These are phyloP conservation scores for Xylaria flabelliformis DNA, from an alignment of 495 filamentous ascomycete genomes.

Conservation along the genomic window DNA sequence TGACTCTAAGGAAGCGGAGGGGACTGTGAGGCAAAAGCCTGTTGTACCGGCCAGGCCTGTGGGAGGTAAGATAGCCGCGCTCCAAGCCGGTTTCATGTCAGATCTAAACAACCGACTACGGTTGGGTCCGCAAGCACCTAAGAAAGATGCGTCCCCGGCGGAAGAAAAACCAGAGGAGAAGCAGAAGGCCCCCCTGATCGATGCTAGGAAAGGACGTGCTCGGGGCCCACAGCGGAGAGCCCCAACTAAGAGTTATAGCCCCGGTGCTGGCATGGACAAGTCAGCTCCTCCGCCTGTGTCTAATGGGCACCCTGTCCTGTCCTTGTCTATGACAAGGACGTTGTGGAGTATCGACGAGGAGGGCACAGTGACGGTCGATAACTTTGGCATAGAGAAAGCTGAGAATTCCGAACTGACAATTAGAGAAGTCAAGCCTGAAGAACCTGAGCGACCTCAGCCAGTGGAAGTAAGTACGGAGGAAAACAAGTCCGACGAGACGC, in stretches of 20 bases:
- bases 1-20: conserved; percentile 51
- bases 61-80: conserved; percentile 85
- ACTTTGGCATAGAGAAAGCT: conserved; percentile 33
- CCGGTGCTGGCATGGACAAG: conserved; percentile 36
- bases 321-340: conserved; percentile 49
- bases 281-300: conserved; percentile 35
- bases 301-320: conserved; percentile 35
- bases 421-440: conserved; percentile 31
- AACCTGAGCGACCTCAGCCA: conserved; percentile 35
- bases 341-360: conserved; percentile 61
- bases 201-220: conserved; percentile 89
- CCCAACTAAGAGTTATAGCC: conserved; percentile 56
- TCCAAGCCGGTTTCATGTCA: conserved; percentile 88
- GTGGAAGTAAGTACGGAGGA: conserved; percentile 28
- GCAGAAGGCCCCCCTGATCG: conserved; percentile 78
- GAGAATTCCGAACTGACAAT: not conserved
- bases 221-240: conserved; percentile 83
- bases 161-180: conserved; percentile 63
- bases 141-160: conserved; percentile 67
- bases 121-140: conserved; percentile 75
- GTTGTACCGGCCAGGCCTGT: conserved; percentile 79
- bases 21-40: conserved; percentile 69
- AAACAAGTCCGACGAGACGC: conserved; percentile 26
- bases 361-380: conserved; percentile 49
- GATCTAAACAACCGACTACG: conserved; percentile 87